Conservation (phyloP, 768 basidiomycete species). For the Asterophora lycoperdoides region DNA sequence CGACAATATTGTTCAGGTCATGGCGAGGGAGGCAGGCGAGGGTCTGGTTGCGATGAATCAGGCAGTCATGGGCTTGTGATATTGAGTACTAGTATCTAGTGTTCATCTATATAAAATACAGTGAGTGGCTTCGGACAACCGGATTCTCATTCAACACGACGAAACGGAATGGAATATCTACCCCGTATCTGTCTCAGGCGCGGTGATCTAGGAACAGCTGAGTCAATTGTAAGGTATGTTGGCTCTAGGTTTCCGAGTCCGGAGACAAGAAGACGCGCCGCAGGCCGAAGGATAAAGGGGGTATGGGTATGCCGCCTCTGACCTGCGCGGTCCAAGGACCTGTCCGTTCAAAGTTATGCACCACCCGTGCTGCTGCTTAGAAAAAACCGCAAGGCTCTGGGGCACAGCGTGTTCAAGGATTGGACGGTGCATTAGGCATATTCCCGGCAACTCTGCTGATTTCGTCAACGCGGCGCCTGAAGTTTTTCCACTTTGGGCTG, state of each 20-base stretch:
- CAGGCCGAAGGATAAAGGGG: constrained; percentile 18
- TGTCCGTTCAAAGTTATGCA: not conserved
- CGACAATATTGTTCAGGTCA: constrained; percentile 65
- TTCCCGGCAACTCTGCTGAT: constrained; percentile 59
- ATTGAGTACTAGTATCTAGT: not conserved
- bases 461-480: constrained; percentile 71
- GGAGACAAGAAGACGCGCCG: constrained; percentile 11
- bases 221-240: constrained; percentile 78
- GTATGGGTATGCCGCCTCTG: constrained; percentile 9
- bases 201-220: constrained; percentile 58
- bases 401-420: constrained; percentile 8
- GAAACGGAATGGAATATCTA: constrained; percentile 33
- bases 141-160: too few relatives aligned
- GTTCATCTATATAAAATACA: not conserved
- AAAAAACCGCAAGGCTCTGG: not conserved
- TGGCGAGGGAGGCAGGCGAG: constrained; percentile 70
- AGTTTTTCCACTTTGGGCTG: constrained; percentile 62
- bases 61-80: constrained; percentile 38
- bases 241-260: constrained; percentile 48
- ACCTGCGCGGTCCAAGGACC: constrained; percentile 24
- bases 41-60: constrained; percentile 47
- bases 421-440: constrained; percentile 23
- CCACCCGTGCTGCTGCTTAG: too few relatives aligned
- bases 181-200: constrained; percentile 96
- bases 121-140: not conserved